Evolutionary conservation across 2,329 filamentous ascomycete genomes (phyloP), one percentile per base, ranked within the genome.

Genomic region (Alternaria panax): DNA sequence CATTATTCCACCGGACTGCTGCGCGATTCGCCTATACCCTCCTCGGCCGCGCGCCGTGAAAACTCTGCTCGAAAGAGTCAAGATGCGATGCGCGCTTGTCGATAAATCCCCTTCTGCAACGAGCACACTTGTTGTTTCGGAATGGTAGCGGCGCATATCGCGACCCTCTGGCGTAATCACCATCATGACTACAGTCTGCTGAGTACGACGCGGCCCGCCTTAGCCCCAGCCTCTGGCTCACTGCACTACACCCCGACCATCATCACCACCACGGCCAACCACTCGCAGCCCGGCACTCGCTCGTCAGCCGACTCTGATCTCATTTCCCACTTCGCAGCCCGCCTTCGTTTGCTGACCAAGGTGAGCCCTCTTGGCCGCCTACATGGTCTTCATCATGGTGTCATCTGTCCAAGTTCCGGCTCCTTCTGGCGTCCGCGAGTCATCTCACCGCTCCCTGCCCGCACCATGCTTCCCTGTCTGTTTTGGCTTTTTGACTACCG

Each of bases 381-480:
- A 41, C 34, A 48, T 51, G 51, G 46, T 53, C 63, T 54, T 59
- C 40, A 71, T 73, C 65, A 62, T 67, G 54, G 51, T 75, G 73
- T 77, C 72, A 75, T 77, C 65, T 67, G 71, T 74, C 70, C 71
- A 73, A 64, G 68, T 69, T 67, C 59, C 62, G 61, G 48, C 64
- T 63, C 57, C 60, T 63, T 62, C 60, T 51, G 60, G 63, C 60
- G 67, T 57, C 60, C 73, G 65, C 74, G 74, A 77, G 74, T 77
- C 74, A 75, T 72, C 62, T 76, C 73, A 76, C 74, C 74, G 74
- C 74, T 67, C 58, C 56, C 52, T 65, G 59, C 50, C 50, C 65
- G 51, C 60, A 64, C 43, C 64, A 47, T 57, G 42, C 61, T 65
- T 67, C 68, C 71, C 64, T 70, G 66, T 67, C 67, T 58, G 60